These are phyloP conservation scores for Astrothelium subdiscretum DNA, from an alignment of 495 filamentous ascomycete genomes.

Conservation along the genomic window DNA sequence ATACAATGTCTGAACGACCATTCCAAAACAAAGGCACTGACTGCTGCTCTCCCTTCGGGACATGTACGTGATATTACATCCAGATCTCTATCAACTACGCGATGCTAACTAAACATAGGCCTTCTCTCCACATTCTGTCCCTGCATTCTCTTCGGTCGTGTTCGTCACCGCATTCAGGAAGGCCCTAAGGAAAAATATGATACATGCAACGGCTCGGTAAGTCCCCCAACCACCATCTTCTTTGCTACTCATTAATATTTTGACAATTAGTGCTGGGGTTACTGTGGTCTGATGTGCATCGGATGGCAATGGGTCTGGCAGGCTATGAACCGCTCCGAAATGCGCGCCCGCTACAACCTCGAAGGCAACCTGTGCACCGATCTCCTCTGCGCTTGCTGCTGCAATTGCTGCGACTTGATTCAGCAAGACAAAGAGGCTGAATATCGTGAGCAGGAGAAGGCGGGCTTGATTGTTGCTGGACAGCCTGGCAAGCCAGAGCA, in stretches of 20 bases:
- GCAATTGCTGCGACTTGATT: slow-evolving; percentile 39
- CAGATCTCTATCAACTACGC: background rate
- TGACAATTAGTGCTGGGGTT: slow-evolving; percentile 14
- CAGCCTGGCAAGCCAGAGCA: slow-evolving; percentile 5
- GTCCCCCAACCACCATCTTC: slow-evolving; percentile 5
- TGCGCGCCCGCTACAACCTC: slow-evolving; percentile 43
- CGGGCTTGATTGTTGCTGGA: background rate
- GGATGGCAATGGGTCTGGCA: slow-evolving; percentile 31
- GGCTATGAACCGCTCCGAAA: slow-evolving; percentile 43
- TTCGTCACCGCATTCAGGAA: slow-evolving; percentile 35
- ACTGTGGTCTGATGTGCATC: slow-evolving; percentile 18
- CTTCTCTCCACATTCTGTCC: slow-evolving; percentile 37
- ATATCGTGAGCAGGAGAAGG: slow-evolving; percentile 12
- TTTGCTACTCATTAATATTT: background rate
- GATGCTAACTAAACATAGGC: slow-evolving; percentile 18
- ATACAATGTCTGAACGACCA: background rate
- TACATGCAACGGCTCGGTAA: slow-evolving; percentile 37
- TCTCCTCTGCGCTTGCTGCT: slow-evolving; percentile 40
- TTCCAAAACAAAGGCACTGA: slow-evolving; percentile 3
- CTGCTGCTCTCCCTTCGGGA: slow-evolving; percentile 17
- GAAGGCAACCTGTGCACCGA: slow-evolving; percentile 41
- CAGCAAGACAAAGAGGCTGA: slow-evolving; percentile 43
- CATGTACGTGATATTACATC: slow-evolving; percentile 10
- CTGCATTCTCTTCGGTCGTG: slow-evolving; percentile 44
- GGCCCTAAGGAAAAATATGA: slow-evolving; percentile 34